Percentiles rank a stretch among this genome's conserved stretches.
Evolutionary conservation across 148 eudicot species (phyloP).

Genomic region (Heliamphora exappendiculata): DNA sequence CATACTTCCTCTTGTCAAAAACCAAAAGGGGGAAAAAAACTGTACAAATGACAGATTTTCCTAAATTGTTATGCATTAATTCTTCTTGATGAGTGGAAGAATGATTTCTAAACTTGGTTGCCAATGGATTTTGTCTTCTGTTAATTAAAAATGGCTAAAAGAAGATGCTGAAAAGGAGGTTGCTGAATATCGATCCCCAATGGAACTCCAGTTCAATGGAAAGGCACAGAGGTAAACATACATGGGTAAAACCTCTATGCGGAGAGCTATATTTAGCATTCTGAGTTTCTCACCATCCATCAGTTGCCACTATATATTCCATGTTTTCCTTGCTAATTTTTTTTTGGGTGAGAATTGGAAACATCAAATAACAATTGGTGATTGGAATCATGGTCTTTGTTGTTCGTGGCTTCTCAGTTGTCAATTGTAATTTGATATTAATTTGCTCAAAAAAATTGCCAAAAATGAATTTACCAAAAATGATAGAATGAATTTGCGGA

Average conservation of each 20-base stretch:
- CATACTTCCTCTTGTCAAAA: no score
- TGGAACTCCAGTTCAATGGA: constrained; percentile 14
- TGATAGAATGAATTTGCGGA: background rate
- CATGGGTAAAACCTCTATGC: background rate
- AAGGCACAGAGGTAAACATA: constrained; percentile 13
- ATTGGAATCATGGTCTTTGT: background rate
- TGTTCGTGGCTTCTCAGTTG: background rate
- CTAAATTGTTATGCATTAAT: background rate
- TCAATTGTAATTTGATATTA: background rate
- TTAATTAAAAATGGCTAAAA: constrained; percentile 14
- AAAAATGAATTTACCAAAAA: background rate
- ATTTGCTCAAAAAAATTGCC: background rate
- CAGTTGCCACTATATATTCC: background rate
- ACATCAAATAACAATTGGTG: background rate
- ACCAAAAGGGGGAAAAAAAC: no score
- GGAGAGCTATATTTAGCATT: background rate
- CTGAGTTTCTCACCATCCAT: background rate
- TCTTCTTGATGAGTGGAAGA: background rate
- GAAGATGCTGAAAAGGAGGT: constrained; percentile 16
- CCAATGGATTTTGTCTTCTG: background rate
- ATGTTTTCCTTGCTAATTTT: background rate
- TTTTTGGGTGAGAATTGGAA: background rate
- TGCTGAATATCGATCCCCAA: constrained; percentile 12
- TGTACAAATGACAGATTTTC: background rate
- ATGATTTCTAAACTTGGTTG: background rate